A percentile compares a stretch with the other conserved stretches of the same genome.
These are phyloP conservation scores for Roridomyces roridus DNA, from an alignment of 768 basidiomycete genomes.

Conservation along the genomic window DNA sequence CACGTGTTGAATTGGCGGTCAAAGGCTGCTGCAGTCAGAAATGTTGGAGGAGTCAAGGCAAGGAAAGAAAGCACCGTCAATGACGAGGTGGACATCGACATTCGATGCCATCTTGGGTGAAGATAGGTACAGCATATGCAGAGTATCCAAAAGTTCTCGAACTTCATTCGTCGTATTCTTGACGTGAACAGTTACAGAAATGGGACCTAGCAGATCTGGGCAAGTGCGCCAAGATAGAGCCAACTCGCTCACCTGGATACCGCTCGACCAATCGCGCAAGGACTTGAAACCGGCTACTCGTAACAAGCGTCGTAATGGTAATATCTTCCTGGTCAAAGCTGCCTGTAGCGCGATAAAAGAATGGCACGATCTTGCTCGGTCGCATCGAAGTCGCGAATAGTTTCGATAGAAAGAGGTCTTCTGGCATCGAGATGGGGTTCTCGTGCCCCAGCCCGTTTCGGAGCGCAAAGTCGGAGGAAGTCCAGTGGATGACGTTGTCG, in stretches of 20 bases:
- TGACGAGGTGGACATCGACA: conserved; percentile 87
- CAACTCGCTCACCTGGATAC: conserved; percentile 65
- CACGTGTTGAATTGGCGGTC: conserved; percentile 90
- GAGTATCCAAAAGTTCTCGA: conserved; percentile 58
- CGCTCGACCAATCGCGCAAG: conserved; percentile 73
- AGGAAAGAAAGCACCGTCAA: conserved; percentile 51
- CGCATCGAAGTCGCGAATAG: conserved; percentile 72
- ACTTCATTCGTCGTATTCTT: conserved; percentile 55
- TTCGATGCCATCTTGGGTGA: conserved; percentile 67
- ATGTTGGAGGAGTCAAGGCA: not conserved
- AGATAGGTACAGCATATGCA: conserved; percentile 71
- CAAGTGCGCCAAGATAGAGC: not conserved
- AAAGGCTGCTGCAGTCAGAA: conserved; percentile 44
- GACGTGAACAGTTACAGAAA: conserved; percentile 85
- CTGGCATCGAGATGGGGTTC: conserved; percentile 43
- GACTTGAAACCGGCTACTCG: conserved; percentile 77
- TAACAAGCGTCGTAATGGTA: conserved; percentile 86
- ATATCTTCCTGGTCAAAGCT: conserved; percentile 68
- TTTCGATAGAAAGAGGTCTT: conserved; percentile 67
- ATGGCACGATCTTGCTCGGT: conserved; percentile 80
- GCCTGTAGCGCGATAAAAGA: conserved; percentile 75
- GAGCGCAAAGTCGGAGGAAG: conserved; percentile 40
- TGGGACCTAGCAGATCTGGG: conserved; percentile 60
- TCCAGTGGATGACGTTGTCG: conserved; percentile 35
- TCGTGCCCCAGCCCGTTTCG: conserved; percentile 40